Evolutionary conservation across 129 eudicot genomes (phyloP).

Genomic region (Lactuca sativa): DNA sequence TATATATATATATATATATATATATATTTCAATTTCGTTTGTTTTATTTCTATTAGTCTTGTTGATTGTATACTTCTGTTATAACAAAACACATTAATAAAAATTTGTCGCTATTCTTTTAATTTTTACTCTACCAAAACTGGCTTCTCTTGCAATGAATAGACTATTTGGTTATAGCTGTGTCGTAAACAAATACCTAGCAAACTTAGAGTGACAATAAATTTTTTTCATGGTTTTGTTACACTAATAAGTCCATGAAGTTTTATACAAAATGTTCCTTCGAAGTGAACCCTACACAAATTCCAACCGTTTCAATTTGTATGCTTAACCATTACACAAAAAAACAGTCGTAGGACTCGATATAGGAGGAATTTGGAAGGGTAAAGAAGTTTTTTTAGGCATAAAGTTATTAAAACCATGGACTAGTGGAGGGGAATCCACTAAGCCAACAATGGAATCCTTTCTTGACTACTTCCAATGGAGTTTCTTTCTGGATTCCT

Average conservation of each 20-base stretch:
- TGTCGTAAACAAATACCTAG: neutral
- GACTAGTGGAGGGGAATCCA: slow-evolving; percentile 22
- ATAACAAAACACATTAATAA: neutral
- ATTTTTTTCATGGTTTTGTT: neutral
- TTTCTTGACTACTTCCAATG: slow-evolving; percentile 9
- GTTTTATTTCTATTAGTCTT: too few relatives aligned
- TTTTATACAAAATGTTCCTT: neutral
- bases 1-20: too few relatives aligned
- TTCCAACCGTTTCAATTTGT: neutral
- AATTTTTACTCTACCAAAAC: neutral
- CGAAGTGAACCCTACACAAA: too few relatives aligned
- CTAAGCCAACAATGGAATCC: slow-evolving; percentile 21
- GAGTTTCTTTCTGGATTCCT: slow-evolving; percentile 27
- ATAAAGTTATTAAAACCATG: slow-evolving; percentile 6
- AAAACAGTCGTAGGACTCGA: neutral
- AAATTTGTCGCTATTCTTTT: too few relatives aligned
- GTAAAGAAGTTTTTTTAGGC: neutral
- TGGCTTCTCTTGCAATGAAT: neutral
- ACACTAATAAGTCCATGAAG: neutral
- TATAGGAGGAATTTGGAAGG: neutral
- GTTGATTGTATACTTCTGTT: too few relatives aligned
- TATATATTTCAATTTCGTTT: too few relatives aligned
- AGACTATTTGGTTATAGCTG: too few relatives aligned
- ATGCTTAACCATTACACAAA: neutral
- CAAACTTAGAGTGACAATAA: neutral